Conservation (phyloP, 306 rosid species). For the Coriaria nepalensis region DNA sequence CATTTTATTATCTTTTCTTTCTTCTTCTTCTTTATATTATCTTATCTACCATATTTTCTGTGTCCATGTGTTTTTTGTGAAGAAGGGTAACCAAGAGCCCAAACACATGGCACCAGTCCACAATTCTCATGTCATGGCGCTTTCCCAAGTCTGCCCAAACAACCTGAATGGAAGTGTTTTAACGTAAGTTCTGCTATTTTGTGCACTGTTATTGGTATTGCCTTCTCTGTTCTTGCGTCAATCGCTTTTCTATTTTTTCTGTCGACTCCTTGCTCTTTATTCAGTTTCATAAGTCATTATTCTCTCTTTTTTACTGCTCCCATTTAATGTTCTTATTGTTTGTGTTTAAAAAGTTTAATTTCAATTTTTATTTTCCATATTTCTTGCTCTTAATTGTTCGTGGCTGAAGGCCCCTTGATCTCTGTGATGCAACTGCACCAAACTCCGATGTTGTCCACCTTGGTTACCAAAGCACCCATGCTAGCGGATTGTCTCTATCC, state of each 20-base stretch:
- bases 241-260: neutral
- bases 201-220: conserved; percentile 4
- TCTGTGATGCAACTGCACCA: conserved; percentile 60
- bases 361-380: neutral
- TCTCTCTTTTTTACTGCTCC: conserved; percentile 1
- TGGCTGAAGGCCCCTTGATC: conserved; percentile 89
- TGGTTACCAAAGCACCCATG: conserved; percentile 70
- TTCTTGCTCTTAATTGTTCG: conserved; percentile 17
- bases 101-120: conserved; percentile 56
- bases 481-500: conserved; percentile 52
- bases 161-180: conserved; percentile 55
- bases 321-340: neutral
- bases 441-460: conserved; percentile 44
- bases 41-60: conserved; percentile 9
- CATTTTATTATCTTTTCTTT: neutral
- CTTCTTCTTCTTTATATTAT: conserved; percentile 2
- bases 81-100: conserved; percentile 65
- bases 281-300: conserved; percentile 7
- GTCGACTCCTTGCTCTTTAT: neutral
- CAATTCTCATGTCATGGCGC: conserved; percentile 54
- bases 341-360: neutral
- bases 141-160: conserved; percentile 60
- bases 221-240: neutral
- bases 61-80: conserved; percentile 20
- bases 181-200: conserved; percentile 51